Conservation (phyloP, 371 early-diverging fungal genomes). For the Rhizopus arrhizus region DNA sequence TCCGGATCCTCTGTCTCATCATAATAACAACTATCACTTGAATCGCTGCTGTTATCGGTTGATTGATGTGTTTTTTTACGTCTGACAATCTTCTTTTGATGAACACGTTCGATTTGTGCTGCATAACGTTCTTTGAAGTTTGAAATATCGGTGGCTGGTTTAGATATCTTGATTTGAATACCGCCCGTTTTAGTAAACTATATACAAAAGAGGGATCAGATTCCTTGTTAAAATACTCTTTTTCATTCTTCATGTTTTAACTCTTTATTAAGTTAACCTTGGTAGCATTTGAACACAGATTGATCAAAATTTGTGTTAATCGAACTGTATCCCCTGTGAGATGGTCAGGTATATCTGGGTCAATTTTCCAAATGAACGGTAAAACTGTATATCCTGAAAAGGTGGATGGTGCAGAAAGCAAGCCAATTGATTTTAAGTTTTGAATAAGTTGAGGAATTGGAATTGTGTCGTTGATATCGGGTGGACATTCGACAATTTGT, state of each 20-base stretch:
- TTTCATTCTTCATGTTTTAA: neutral
- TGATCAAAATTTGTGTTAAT: constrained; percentile 60
- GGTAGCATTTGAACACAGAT: constrained; percentile 64
- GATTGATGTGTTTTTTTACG: constrained; percentile 3
- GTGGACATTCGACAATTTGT: constrained; percentile 54
- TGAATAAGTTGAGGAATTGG: constrained; percentile 42
- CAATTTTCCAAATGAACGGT: constrained; percentile 60
- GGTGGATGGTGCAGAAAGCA: neutral
- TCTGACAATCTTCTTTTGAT: constrained; percentile 18
- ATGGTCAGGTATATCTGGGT: constrained; percentile 56
- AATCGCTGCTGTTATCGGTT: constrained; percentile 11
- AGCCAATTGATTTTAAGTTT: constrained; percentile 18
- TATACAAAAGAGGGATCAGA: neutral
- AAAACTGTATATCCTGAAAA: constrained; percentile 29
- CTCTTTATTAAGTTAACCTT: constrained; percentile 36
- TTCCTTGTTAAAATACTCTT: too few relatives aligned
- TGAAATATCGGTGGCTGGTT: constrained; percentile 21
- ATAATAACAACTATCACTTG: constrained; percentile 15
- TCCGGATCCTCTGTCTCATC: constrained; percentile 20
- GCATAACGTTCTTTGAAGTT: constrained; percentile 57
- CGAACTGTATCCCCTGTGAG: constrained; percentile 62
- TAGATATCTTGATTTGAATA: constrained; percentile 41
- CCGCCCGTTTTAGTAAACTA: constrained; percentile 55
- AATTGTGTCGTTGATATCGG: constrained; percentile 52
- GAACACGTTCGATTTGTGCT: constrained; percentile 50